Evolutionary conservation across 495 filamentous ascomycete genomes (phyloP), one percentile per base, ranked within the genome.

Genomic region (Aspergillus indologenus): DNA sequence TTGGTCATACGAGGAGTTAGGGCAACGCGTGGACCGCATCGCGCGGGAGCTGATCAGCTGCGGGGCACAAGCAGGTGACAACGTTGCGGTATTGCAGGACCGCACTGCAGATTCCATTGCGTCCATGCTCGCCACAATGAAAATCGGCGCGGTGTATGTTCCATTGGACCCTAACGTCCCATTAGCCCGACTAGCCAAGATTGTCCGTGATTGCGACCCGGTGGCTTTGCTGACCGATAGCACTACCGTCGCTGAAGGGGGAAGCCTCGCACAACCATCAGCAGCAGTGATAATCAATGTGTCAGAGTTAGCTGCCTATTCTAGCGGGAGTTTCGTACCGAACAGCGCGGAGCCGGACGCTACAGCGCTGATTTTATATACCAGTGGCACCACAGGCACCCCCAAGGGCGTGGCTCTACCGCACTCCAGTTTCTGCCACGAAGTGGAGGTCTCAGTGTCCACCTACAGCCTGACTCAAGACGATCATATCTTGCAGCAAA

Each of bases 61-160:
- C 0, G 55, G 18, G 4, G 46, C 44, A 0, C 7, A 49, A 29
- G 4, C 4, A 26, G 44, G 51, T 44, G 20, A 53, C 78, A 8
- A 8, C 0, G 52, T 68, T 1, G 23, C 8, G 1, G 62, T 68
- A 2, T 59, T 67, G 9, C 54, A 54, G 17, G 46, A 67, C 20
- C 60, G 80, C 0, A 20, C 59, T 0, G 14, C 63, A 0, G 75
- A 83, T 43, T 82, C 74, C 75, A 62, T 81, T 14, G 75, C 64
- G 19, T 83, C 82, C 0, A 56, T 86, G 26, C 72, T 86, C 0
- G 84, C 80, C 12, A 79, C 85, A 44, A 50, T 79, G 59, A 68
- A 74, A 0, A 18, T 81, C 26, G 84, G 83, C 0, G 76, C 62
- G 4, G 59, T 75, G 2, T 86, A 85, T 54, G 63, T 85, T 3